Evolutionary conservation across 495 filamentous ascomycete genomes (phyloP), one percentile per base, ranked within the genome.

Genomic region (Tuber brumale): DNA sequence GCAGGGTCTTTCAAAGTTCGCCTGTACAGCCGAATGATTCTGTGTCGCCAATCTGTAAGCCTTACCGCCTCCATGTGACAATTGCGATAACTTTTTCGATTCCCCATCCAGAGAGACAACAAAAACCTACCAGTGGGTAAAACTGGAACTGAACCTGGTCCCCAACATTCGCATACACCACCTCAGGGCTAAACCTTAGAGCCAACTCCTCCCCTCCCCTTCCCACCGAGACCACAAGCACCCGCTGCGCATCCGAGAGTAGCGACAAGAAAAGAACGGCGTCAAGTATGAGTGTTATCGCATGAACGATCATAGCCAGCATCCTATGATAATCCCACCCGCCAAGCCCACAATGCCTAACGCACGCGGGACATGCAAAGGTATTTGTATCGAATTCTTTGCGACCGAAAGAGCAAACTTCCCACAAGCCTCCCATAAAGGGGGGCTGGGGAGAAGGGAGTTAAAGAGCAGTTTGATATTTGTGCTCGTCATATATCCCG

Each of bases 111-210:
- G 19, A 70, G 42, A 69, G 23, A 71, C 39, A 51, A 37, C n/a
- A 23, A 44, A 46, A 66, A 80, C 82, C 45, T 80, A 86, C 86
- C 81, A 85, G 83, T 45, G 85, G 81, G 71, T 84, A 84, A 83
- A 88, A 89, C 75, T 89, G 87, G 83, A 89, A 89, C 70, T 88
- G 87, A 44, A 89, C 82, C 75, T 86, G 76, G 75, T 86, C 85
- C 27, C 87, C 87, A 10, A 84, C 80, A 23, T 80, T 75, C 6
- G 86, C 87, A 66, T 81, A 79, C 61, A 88, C 77, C 46, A 72
- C 70, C 45, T 81, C 80, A 3, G 80, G 80, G 27, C n/a, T 78
- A 44, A 81, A 81, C 45, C 42, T 77, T 48, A 78, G 27, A 73
- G 70, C 76, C 74, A 81, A 51, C 12, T 72, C 78, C 21, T 75